phyloP scores from a whole-genome alignment of 257 asterid genomes.

The Vinca minor region DNA sequence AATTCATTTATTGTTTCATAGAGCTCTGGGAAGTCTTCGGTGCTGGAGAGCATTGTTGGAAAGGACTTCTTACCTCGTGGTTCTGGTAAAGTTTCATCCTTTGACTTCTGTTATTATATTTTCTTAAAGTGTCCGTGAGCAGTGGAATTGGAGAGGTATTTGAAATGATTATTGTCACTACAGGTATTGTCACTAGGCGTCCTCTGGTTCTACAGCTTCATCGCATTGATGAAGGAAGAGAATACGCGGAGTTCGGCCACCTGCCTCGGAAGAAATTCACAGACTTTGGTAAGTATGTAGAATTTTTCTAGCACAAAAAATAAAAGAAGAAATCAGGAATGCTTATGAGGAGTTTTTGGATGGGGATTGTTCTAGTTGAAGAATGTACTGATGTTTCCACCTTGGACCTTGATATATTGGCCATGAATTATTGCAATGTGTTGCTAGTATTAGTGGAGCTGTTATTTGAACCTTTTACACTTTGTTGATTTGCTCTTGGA shows the following conservation, averaged over 20 bases:
- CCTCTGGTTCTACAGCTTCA: slow-evolving; percentile 98
- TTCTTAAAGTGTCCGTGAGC: not conserved
- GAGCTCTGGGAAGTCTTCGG: slow-evolving; percentile 99
- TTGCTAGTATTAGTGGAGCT: not conserved
- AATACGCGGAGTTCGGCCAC: slow-evolving; percentile 98
- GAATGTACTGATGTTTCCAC: not conserved
- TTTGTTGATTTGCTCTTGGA: not conserved
- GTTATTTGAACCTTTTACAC: not conserved
- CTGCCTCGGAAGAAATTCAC: slow-evolving; percentile 75
- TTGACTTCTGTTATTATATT: not conserved
- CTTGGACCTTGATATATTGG: not conserved
- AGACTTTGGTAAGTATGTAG: slow-evolving; percentile 64
- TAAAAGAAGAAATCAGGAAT: too few species aligned
- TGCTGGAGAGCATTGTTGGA: slow-evolving; percentile 93
- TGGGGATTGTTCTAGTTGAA: not conserved
- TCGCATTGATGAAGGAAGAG: slow-evolving; percentile 76
- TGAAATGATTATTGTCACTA: slow-evolving; percentile 14
- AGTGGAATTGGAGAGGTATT: not conserved
- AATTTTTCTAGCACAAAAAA: not conserved
- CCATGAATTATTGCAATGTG: too few species aligned
- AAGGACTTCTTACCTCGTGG: slow-evolving; percentile 99
- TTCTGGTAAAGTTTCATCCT: slow-evolving; percentile 52
- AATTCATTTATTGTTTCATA: slow-evolving; percentile 20
- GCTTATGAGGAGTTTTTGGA: not conserved
- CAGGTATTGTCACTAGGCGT: slow-evolving; percentile 96